Evolutionary conservation across 169 alveolate genomes (phyloP).

Genomic region (Plasmodium malariae): DNA sequence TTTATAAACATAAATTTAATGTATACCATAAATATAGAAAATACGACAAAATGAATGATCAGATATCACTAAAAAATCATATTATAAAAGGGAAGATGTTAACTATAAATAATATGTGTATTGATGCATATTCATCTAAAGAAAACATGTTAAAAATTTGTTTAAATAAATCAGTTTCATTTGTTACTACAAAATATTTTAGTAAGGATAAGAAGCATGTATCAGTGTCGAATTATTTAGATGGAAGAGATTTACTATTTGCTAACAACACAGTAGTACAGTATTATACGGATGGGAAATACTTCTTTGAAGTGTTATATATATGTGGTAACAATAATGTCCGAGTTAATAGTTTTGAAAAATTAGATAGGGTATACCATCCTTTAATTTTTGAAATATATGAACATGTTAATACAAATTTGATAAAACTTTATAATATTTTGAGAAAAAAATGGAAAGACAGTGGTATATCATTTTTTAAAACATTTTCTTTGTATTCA

Average conservation of each 20-base stretch:
- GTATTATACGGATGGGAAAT: constrained; percentile 63
- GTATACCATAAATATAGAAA: constrained; percentile 62
- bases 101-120: constrained; percentile 44
- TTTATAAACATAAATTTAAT: constrained; percentile 69
- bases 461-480: constrained; percentile 37
- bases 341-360: constrained; percentile 62
- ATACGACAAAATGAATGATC: constrained; percentile 37
- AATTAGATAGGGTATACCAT: constrained; percentile 28
- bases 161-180: constrained; percentile 45
- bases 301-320: constrained; percentile 60
- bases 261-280: constrained; percentile 70
- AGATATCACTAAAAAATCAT: constrained; percentile 37
- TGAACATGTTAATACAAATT: constrained; percentile 22
- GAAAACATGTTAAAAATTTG: constrained; percentile 61
- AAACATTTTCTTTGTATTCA: constrained; percentile 25
- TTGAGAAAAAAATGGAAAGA: constrained; percentile 14
- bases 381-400: constrained; percentile 59
- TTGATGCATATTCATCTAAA: constrained; percentile 19
- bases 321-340: constrained; percentile 73
- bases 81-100: constrained; percentile 74
- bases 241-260: constrained; percentile 45
- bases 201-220: neutral
- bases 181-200: constrained; percentile 13
- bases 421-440: constrained; percentile 35
- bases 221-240: constrained; percentile 21